A percentile compares a stretch with the other conserved stretches of the same genome.
Evolutionary conservation across 352 stramenopile genomes (phyloP).

Genomic region (Elongisporangium anandrum): DNA sequence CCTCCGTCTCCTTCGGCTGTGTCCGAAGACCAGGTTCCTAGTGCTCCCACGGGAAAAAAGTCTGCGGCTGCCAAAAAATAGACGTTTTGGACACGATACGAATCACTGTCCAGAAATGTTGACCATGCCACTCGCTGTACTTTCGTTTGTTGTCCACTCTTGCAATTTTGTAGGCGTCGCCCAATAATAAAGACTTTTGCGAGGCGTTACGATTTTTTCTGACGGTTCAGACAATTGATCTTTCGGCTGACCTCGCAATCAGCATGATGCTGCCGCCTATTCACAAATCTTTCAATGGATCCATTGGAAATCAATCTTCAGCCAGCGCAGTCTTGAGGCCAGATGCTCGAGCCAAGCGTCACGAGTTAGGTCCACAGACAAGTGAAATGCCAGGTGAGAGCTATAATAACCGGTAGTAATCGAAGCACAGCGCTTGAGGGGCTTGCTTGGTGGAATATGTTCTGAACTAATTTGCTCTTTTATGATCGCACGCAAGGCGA

Average conservation of each 20-base stretch:
- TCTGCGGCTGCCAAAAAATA: background rate
- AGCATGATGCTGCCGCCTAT: conserved; percentile 46
- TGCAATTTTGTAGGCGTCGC: background rate
- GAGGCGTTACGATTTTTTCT: background rate
- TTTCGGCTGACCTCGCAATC: background rate
- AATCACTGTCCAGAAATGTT: background rate
- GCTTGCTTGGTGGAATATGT: background rate
- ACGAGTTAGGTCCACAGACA: background rate
- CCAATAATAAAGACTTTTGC: background rate
- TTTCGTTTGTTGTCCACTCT: background rate
- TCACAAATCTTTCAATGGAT: conserved; percentile 20
- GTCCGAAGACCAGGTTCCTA: background rate
- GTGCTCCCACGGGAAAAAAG: background rate
- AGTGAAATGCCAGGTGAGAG: background rate
- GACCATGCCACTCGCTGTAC: background rate
- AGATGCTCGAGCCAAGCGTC: background rate
- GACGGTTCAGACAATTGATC: background rate
- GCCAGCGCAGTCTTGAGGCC: background rate
- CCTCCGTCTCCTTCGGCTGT: background rate
- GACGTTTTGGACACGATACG: background rate
- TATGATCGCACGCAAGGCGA: background rate
- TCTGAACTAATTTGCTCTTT: background rate
- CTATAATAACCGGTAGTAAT: too few relatives aligned
- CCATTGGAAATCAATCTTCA: background rate
- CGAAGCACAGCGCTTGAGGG: background rate